A percentile compares a stretch with the other conserved stretches of the same genome.
Conservation (phyloP, 257 asterid species). For the Fraxinus pennsylvanica region DNA sequence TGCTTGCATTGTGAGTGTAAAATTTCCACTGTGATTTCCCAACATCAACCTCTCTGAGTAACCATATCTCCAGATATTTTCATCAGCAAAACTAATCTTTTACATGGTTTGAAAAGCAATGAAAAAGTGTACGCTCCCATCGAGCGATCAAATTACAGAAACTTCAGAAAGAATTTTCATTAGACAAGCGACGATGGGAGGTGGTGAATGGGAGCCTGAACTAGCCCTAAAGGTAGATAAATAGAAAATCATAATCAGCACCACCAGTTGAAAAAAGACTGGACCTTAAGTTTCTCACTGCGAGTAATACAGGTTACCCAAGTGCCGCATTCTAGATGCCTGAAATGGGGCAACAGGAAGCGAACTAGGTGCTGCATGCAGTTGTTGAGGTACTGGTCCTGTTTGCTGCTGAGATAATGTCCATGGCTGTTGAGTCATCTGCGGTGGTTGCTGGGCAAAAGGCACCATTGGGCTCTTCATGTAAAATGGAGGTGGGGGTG, state of each 20-base stretch:
- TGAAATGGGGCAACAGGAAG: conserved; percentile 57
- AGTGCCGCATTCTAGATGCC: conserved; percentile 70
- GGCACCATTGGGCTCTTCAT: conserved; percentile 60
- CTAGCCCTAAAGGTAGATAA: conserved; percentile 5
- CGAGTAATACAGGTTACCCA: conserved; percentile 47
- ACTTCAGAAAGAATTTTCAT: conserved; percentile 10
- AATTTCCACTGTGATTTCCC: no score
- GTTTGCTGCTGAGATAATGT: conserved; percentile 40
- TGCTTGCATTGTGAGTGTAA: no score
- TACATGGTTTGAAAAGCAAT: conserved; percentile 21
- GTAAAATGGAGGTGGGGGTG: conserved; percentile 46
- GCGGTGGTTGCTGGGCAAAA: conserved; percentile 41
- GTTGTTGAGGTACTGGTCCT: conserved; percentile 35
- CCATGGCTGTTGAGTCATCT: conserved; percentile 19
- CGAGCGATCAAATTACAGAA: conserved; percentile 29
- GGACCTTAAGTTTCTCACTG: conserved; percentile 37
- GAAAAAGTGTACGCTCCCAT: conserved; percentile 31
- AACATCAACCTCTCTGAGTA: no score
- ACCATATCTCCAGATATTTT: neutral
- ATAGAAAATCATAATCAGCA: conserved; percentile 26
- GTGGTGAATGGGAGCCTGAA: neutral
- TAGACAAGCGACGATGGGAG: neutral
- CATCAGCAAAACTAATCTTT: neutral
- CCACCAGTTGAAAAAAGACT: conserved; percentile 26
- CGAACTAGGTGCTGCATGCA: conserved; percentile 45